Evolutionary conservation across 306 rosid species (phyloP), one percentile per base, ranked within the genome.

Genomic region (Dryas octopetala): DNA sequence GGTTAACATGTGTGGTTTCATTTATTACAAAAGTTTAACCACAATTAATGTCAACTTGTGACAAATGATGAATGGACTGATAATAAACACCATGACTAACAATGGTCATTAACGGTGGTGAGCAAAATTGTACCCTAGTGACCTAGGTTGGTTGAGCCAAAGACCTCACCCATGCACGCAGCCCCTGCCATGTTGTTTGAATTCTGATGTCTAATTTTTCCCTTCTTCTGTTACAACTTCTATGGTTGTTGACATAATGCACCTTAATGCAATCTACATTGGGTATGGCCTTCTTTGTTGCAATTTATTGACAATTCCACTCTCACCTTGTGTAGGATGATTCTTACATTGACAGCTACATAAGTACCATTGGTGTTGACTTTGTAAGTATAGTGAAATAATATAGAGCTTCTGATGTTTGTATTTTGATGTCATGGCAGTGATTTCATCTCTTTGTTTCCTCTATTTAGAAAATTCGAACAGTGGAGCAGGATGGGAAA

Each of bases 301-400:
- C 11, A 32, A 32, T 12, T 69, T 77, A 60, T 69, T 61, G 70
- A 69, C 52, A 62, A 59, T 15, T 79, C 62, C 62, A 16, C 40
- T 40, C 23, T 44, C 51, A 54, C 52, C 58, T 32, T 55, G 57
- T 78, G 83, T 74, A 90, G 96, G 96, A 90, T 68, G 96, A 90
- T 86, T 90, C 96, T 62, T 90, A 90, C 80, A 85, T 90, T 66
- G 96, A 90, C 80, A 90, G 96, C 89, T 90, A 90, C 81, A 90
- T 88, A 83, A 90, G 96, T 85, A 90, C 96, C 72, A 90, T 90
- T 71, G 96, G 96, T 75, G 96, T 90, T 76, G 96, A 88, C 78
- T 90, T 90, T 83, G 96, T 90, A 85, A 88, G 96, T 79, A 69
- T 12, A 32, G 15, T 19, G 70, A 7, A 23, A 10, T 28, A 40